Evolutionary conservation across 805 yeast genomes (phyloP), one percentile per base, ranked within the genome.

Genomic region (Candida krabiensis): DNA sequence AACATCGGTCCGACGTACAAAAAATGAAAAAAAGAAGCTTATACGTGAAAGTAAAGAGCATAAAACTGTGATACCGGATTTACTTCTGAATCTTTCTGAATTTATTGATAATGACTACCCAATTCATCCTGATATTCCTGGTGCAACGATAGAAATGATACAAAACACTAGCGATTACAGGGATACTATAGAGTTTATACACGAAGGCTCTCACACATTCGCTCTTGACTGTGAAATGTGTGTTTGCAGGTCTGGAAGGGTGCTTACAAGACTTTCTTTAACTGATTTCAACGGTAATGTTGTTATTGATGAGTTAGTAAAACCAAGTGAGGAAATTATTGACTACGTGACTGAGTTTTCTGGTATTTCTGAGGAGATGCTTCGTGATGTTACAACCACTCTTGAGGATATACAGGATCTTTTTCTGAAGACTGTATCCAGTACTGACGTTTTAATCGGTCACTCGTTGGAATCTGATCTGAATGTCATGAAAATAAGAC

Each of bases 181-280:
- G 1, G 76, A 76, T 29, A 83, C 95, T 0, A 47, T 27, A 11
- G 38, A 54, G 1, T 75, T 78, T 43, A 75, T 73, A 1, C 81
- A 77, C 44, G 79, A 69, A 8, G 82, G 80, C 0, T 73, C 84
- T 0, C 79, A 71, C 40, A 77, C 84, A 0, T 87, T 77, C 64
- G 93, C 95, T 0, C 48, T 93, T 14, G 99, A 91, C 63, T 93
- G 99, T 68, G 99, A 91, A 63, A 93, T 91, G 88, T 88, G 96
- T 57, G 64, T 71, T 41, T 63, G 90, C 0, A 74, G 66, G 0
- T 45, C 53, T 1, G 89, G 88, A 0, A 70, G 73, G 28, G 95
- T 78, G 1, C 66, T 91, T 28, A 79, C 98, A 0, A 70, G 97
- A 37, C 77, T 86, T 0, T 85, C 96, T 2, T 47, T 93, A 8